Percentiles rank a stretch among this genome's conserved stretches.
These are phyloP conservation scores for Paramecium sexaurelia DNA, from an alignment of 73 alveolate genomes.

Conservation along the genomic window DNA sequence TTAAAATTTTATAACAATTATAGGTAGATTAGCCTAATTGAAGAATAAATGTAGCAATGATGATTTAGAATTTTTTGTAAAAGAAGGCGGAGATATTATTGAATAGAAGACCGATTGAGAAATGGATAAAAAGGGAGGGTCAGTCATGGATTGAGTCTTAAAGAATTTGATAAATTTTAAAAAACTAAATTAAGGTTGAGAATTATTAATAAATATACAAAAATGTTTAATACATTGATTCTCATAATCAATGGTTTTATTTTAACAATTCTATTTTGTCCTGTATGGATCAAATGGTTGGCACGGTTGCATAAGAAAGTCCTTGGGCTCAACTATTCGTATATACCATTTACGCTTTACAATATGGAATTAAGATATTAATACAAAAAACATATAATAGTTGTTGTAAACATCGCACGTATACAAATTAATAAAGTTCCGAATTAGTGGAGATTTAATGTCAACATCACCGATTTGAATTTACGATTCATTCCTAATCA, in stretches of 20 bases:
- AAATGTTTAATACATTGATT: not conserved
- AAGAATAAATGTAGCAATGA: constrained; percentile 94
- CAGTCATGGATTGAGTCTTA: constrained; percentile 86
- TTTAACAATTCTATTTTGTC: not conserved
- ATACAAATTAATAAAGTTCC: not conserved
- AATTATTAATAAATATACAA: not conserved
- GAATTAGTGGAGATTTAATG: not conserved
- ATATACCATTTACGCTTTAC: not conserved
- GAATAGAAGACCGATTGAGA: constrained; percentile 82
- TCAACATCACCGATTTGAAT: not conserved
- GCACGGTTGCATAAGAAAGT: constrained; percentile 41
- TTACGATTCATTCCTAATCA: not conserved
- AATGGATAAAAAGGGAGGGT: constrained; percentile 85
- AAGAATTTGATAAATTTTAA: constrained; percentile 84
- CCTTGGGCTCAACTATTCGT: not conserved
- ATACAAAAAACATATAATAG: constrained; percentile 31
- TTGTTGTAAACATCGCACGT: not conserved
- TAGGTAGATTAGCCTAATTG: constrained; percentile 88
- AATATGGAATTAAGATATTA: constrained; percentile 39
- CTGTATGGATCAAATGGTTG: constrained; percentile 7
- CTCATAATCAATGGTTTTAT: not conserved
- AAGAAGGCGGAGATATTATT: constrained; percentile 91
- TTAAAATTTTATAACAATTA: not conserved
- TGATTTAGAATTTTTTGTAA: constrained; percentile 91
- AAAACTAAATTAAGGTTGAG: constrained; percentile 73